phyloP scores from a whole-genome alignment of 768 basidiomycete genomes.

The Udeniomyces megalosporus region DNA sequence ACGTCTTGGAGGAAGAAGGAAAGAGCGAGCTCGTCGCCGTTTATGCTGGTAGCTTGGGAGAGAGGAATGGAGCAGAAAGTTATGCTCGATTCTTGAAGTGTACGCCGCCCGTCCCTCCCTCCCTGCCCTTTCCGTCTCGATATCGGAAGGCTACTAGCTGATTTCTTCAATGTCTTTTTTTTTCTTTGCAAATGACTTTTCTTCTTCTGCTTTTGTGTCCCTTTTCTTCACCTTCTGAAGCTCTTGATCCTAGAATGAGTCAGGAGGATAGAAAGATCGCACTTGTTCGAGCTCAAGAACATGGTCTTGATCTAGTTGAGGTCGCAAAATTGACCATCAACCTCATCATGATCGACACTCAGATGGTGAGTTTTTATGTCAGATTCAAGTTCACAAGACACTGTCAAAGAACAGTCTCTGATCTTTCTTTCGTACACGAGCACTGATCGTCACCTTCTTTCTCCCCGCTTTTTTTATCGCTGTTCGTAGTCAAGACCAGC shows the following conservation, averaged over 20 bases:
- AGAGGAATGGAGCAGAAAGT: constrained; percentile 70
- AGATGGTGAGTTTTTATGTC: constrained; percentile 31
- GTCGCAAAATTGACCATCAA: constrained; percentile 73
- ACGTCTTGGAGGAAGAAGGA: constrained; percentile 69
- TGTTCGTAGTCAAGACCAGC: constrained; percentile 21
- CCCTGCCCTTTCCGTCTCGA: not conserved
- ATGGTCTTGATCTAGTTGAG: constrained; percentile 62
- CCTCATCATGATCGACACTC: constrained; percentile 34
- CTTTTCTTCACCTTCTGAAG: constrained; percentile 14
- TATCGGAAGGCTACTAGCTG: not conserved
- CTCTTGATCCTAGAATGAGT: constrained; percentile 28
- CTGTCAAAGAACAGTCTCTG: too few species aligned
- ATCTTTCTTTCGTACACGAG: not conserved
- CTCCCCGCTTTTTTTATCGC: not conserved
- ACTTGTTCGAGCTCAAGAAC: constrained; percentile 58
- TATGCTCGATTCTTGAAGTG: constrained; percentile 74
- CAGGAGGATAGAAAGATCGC: constrained; percentile 50
- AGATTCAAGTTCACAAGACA: too few species aligned
- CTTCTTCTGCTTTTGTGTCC: too few species aligned
- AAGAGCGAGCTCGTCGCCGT: constrained; percentile 74
- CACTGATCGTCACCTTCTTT: not conserved
- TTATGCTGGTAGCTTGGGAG: constrained; percentile 79
- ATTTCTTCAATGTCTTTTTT: too few species aligned
- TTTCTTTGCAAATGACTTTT: not conserved
- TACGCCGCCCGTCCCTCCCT: constrained; percentile 17